phyloP scores from a whole-genome alignment of 495 filamentous ascomycete genomes.

The Apodospora peruviana region DNA sequence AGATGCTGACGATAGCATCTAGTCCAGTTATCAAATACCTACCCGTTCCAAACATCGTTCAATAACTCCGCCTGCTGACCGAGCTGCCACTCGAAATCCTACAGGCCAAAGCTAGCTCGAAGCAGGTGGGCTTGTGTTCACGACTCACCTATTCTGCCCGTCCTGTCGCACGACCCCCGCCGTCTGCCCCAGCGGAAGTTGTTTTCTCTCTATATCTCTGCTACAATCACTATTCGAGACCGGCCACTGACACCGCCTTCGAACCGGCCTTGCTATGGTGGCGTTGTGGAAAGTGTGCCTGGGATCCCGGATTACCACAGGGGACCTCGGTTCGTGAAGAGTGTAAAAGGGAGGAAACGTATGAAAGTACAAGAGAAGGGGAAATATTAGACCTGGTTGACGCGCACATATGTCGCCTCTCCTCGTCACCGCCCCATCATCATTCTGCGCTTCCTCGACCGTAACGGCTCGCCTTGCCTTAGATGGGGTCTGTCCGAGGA shows the following conservation, averaged over 20 bases:
- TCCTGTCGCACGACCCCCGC: not conserved
- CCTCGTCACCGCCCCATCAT: not conserved
- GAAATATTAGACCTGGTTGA: not conserved
- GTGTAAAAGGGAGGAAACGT: not conserved
- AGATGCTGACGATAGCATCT: no score
- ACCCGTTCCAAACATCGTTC: no score
- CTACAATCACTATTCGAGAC: no score
- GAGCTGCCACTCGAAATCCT: no score
- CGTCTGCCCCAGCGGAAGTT: no score
- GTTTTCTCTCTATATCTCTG: no score
- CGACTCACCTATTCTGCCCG: not conserved
- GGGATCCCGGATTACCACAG: conserved; percentile 1
- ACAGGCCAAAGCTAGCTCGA: no score
- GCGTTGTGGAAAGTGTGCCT: not conserved
- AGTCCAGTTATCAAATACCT: no score
- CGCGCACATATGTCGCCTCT: not conserved
- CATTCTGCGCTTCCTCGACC: not conserved
- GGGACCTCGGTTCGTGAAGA: not conserved
- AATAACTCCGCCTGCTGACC: no score
- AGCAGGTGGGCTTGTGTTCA: no score
- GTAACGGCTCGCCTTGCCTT: not conserved
- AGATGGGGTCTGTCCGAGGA: conserved; percentile 10
- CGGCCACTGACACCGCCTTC: not conserved
- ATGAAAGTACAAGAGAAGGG: conserved; percentile 1
- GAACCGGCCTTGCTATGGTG: conserved; percentile 5